phyloP scores from a whole-genome alignment of 495 filamentous ascomycete species.

The Apiosordaria backusii region DNA sequence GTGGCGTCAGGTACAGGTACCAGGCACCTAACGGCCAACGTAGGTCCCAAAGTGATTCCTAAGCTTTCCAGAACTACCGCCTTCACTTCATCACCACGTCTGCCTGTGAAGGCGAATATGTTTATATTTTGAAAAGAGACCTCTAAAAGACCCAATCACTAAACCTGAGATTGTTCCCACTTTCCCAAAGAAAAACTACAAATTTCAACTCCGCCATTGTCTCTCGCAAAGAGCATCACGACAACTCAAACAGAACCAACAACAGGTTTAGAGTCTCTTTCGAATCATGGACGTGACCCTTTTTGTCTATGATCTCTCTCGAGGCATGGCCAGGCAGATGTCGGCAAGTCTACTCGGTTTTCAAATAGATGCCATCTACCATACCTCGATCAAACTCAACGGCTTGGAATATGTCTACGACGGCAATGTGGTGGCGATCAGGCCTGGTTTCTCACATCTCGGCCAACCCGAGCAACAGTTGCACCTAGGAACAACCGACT shows the following conservation, averaged over 20 bases:
- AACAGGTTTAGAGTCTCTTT: too few relatives aligned
- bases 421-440: constrained; percentile 73
- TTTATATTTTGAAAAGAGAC: background rate
- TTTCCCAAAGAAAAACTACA: too few relatives aligned
- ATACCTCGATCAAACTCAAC: constrained; percentile 80
- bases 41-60: background rate
- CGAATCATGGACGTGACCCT: constrained; percentile 77
- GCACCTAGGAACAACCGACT: constrained; percentile 66
- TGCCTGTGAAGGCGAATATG: background rate
- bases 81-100: background rate
- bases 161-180: too few relatives aligned
- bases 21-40: background rate
- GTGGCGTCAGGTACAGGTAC: background rate
- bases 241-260: background rate
- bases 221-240: background rate
- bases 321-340: constrained; percentile 54
- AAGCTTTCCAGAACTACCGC: background rate
- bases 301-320: constrained; percentile 91
- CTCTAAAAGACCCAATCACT: background rate
- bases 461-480: constrained; percentile 77
- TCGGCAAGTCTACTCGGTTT: constrained; percentile 57
- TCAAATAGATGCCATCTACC: constrained; percentile 86
- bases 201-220: too few relatives aligned
- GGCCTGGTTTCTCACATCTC: constrained; percentile 78
- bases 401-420: constrained; percentile 56